A percentile compares a stretch with the other conserved stretches of the same genome.
Evolutionary conservation across 208 protist species (phyloP).

Genomic region (Leishmania lainsoni): DNA sequence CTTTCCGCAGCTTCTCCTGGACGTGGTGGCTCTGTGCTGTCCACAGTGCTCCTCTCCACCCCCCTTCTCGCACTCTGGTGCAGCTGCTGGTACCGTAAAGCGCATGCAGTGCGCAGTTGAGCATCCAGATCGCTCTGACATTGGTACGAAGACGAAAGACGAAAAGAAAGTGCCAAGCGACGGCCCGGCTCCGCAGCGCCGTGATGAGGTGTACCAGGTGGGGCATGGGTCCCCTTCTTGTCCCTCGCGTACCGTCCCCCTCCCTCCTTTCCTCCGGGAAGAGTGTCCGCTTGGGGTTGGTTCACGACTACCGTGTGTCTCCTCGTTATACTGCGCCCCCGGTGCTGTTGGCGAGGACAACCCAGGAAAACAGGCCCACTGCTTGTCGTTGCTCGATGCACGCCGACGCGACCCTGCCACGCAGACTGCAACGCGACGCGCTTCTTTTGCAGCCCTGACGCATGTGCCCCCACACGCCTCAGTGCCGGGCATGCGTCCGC

Average conservation of each 20-base stretch:
- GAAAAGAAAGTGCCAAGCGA: neutral
- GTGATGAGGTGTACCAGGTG: neutral
- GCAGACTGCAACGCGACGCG: neutral
- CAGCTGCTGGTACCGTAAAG: neutral
- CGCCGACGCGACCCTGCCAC: neutral
- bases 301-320: neutral
- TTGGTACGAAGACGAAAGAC: too few species aligned
- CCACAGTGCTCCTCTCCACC: neutral
- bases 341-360: neutral
- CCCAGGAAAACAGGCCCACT: neutral
- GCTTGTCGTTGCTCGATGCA: neutral
- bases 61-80: neutral
- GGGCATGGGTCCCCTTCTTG: neutral
- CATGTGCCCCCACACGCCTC: neutral
- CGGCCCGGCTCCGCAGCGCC: neutral
- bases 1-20: neutral
- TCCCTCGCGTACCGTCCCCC: neutral
- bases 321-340: neutral
- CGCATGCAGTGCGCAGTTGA: neutral
- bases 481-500: neutral
- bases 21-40: neutral
- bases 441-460: neutral
- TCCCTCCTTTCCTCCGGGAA: neutral
- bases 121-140: neutral
- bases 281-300: neutral